Percentiles rank a stretch among this genome's conserved stretches.
Conservation (phyloP, 2,329 filamentous ascomycete genomes). For the Neodidymelliopsis sp. region DNA sequence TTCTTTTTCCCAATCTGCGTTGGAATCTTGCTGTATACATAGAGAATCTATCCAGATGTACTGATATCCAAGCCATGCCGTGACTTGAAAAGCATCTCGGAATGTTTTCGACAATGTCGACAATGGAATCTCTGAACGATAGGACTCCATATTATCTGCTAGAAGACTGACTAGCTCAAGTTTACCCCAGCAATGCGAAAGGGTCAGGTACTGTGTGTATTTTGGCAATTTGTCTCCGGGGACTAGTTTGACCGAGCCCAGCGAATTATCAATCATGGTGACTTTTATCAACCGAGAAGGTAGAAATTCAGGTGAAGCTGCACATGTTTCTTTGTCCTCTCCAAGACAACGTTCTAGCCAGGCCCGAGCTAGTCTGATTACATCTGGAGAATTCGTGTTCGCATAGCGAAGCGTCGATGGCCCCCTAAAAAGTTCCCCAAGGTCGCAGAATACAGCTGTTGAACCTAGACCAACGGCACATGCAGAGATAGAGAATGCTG, state of each 20-base stretch:
- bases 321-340: neutral
- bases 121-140: neutral
- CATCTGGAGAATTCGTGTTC: neutral
- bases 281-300: neutral
- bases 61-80: constrained; percentile 2
- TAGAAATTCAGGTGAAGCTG: neutral
- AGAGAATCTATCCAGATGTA: constrained; percentile 23
- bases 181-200: constrained; percentile 10
- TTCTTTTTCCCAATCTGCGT: constrained; percentile 13
- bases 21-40: constrained; percentile 19
- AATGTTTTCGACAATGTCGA: constrained; percentile 6
- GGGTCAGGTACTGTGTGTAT: neutral
- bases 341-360: neutral
- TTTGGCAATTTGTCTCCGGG: neutral
- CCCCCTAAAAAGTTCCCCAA: too few relatives aligned
- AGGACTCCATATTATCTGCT: neutral
- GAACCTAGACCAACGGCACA: neutral
- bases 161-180: neutral
- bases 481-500: neutral
- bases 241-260: neutral
- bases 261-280: neutral
- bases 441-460: too few relatives aligned
- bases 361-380: neutral
- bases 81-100: neutral
- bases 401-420: neutral